Evolutionary conservation across 371 early-diverging fungal genomes (phyloP), one percentile per base, ranked within the genome.

Genomic region (Mortierella sp.): DNA sequence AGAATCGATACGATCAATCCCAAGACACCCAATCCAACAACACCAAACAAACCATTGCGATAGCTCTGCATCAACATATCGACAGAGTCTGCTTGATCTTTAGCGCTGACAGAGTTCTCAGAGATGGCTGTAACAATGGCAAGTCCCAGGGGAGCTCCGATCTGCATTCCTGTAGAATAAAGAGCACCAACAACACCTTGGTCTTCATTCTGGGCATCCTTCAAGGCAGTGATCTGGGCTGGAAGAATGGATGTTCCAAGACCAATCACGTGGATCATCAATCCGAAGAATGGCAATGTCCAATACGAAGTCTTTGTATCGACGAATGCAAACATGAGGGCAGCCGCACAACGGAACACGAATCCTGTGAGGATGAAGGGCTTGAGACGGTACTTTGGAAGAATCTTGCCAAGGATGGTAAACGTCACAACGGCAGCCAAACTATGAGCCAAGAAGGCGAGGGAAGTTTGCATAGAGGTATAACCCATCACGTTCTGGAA

Each of bases 401-500:
- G 40, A 58, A 74, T 49, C 58, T 74, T 79, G 1, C 75, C 74
- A 37, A 79, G 39, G 39, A 71, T 20, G 0, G 75, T 64, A 26
- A 74, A 74, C 2, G 71, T 18, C 11, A 70, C 47, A 26, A 74
- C 61, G 14, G 75, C 64, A 43, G 60, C 62, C n/a, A 73, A 30
- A 57, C 71, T 64, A 16, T 79, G 79, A 10, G 68, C 71, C 49
- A 79, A 39, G 40, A 68, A 79, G 24, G 72, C 70, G 2, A 79
- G 64, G 0, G 79, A 66, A 6, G 79, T 79, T 60, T 74, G 62
- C 61, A 79, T 66, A 3, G 68, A 64, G 6, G 30, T 55, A 62
- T 79, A 79, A 14, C 79, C 75, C 62, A 79, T 66, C 2, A 79
- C 66, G 35, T 74, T 73, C 32, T 79, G 79, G 51, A 79, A 79